Base-by-base conservation (phyloP, 75 land plant species). In the Chamaecyparis obtusa region DNA sequence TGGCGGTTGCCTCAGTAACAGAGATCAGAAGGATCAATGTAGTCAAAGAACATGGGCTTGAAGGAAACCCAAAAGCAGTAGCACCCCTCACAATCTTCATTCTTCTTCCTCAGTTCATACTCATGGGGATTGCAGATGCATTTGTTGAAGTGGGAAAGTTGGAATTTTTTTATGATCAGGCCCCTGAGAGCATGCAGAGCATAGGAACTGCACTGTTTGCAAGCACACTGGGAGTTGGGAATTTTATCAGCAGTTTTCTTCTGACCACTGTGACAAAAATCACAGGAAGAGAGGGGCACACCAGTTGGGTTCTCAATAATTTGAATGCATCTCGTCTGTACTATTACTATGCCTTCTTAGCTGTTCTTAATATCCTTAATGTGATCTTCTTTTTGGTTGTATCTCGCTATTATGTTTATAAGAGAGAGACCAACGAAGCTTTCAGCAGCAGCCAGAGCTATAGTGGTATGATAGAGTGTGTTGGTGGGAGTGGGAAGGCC, bases 121-220 rank as follows among this genome's bases (percentile, higher is more conserved):
- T 96, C 14, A 87, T 91, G 90, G 97, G 97, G 0, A 71, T 96
- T 3, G 94, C 92, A 4, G 97, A 96, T 83, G 88, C 91, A 39
- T 96, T 96, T 79, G 37, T 91, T 24, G 94, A 90, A 27, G 90
- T 93, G 9, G 96, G 91, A 6, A 89, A 92, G 91, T 46, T 94
- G 0, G 97, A 96, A 84, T 94, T 96, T 75, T 96, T 96, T 86
- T 96, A 96, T 74, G 96, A 96, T 74, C 97, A 96, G 67, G 94
- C 95, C 3, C 97, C 96, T 7, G 92, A 93, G 46, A 91, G 90
- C 82, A 93, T 94, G 94, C 92, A 94, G 88, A 93, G 94, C 88
- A 88, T 86, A 85, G 90, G 93, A 21, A 91, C 94, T 82, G 92
- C 96, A 3, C 86, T 92, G 44, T 88, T 86, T n/a, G 84, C 86